These are phyloP conservation scores for Ophiostoma quercus DNA, from an alignment of 2,329 filamentous ascomycete species.

Conservation along the genomic window DNA sequence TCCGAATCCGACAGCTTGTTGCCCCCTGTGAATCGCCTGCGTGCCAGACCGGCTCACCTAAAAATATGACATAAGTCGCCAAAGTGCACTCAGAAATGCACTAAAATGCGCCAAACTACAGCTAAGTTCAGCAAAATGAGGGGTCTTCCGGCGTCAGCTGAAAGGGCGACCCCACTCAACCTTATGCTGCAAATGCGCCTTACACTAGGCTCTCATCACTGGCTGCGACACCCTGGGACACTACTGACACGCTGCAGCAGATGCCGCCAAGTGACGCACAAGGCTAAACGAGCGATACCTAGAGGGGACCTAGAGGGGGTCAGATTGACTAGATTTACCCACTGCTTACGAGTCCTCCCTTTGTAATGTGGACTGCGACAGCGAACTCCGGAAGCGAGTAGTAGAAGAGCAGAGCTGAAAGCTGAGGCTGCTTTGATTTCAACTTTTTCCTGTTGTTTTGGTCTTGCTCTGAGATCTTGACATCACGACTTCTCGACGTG, in stretches of 20 bases:
- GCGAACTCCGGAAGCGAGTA: not conserved
- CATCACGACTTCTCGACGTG: not conserved
- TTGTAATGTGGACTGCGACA: not conserved
- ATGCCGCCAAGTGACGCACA: conserved; percentile 6
- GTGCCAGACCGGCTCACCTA: not conserved
- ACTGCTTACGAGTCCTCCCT: conserved; percentile 11
- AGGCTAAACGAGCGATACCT: not conserved
- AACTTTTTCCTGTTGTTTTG: not conserved
- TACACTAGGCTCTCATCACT: not conserved
- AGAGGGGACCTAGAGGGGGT: not conserved
- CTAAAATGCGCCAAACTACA: not conserved
- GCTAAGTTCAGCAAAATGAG: not conserved
- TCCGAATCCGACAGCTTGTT: not conserved
- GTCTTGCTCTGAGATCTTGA: not conserved
- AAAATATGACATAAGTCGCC: not conserved
- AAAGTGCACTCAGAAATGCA: not conserved
- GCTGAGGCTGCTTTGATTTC: not conserved
- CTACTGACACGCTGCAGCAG: not conserved
- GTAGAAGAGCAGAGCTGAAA: not conserved
- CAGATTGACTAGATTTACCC: conserved; percentile 11
- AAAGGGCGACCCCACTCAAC: not conserved
- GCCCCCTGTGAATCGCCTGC: not conserved
- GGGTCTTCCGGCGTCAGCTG: conserved; percentile 6
- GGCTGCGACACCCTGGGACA: not conserved
- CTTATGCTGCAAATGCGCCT: conserved; percentile 4